Evolutionary conservation across 352 stramenopile species (phyloP).

Genomic region (Blastocystis sp.): DNA sequence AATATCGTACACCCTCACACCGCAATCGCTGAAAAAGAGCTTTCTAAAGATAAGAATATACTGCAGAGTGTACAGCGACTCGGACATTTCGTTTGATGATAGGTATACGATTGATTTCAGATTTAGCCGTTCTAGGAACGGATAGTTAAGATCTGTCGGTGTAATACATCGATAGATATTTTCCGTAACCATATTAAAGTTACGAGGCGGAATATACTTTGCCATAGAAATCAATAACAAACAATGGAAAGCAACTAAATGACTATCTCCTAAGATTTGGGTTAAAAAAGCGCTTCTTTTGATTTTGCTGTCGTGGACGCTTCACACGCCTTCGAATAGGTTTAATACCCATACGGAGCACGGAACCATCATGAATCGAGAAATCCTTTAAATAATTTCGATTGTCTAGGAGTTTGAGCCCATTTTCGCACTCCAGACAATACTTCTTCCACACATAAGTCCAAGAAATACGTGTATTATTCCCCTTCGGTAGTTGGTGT

Average conservation of each 20-base stretch:
- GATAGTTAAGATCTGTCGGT: conserved; percentile 83
- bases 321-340: not conserved
- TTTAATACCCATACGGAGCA: not conserved
- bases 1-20: conserved; percentile 62
- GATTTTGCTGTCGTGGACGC: not conserved
- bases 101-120: conserved; percentile 83
- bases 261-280: conserved; percentile 8
- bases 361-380: conserved; percentile 10
- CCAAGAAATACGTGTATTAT: not conserved
- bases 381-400: conserved; percentile 37
- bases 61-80: conserved; percentile 67
- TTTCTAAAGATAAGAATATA: not conserved
- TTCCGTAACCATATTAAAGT: conserved; percentile 84
- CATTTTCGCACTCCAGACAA: conserved; percentile 23
- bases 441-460: conserved; percentile 38
- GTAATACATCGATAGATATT: conserved; percentile 80
- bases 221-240: conserved; percentile 68
- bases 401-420: not conserved
- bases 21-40: not conserved
- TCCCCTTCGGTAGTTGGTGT: not conserved
- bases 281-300: conserved; percentile 44
- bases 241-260: not conserved
- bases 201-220: conserved; percentile 82
- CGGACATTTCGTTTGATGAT: conserved; percentile 75
- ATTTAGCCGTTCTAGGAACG: conserved; percentile 80